Evolutionary conservation across 2,329 filamentous ascomycete genomes (phyloP).

Genomic region (Tolypocladium album): DNA sequence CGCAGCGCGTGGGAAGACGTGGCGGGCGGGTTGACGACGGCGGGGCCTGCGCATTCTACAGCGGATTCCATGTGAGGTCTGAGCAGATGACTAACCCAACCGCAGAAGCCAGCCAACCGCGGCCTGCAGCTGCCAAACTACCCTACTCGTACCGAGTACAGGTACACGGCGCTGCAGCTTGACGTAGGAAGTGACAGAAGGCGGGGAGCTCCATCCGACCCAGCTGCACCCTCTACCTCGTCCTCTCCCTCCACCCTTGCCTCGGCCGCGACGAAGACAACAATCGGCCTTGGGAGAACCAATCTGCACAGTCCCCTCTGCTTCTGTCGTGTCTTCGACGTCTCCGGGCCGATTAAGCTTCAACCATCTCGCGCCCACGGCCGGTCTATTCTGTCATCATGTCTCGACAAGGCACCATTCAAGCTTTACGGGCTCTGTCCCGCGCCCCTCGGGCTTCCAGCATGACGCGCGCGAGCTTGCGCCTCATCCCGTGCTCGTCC

Average conservation of each 20-base stretch:
- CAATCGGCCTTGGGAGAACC: background rate
- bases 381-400: conserved; percentile 7
- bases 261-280: background rate
- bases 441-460: conserved; percentile 19
- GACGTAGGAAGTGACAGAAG: background rate
- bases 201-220: background rate
- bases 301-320: background rate
- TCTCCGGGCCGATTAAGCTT: background rate
- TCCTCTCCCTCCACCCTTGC: background rate
- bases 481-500: conserved; percentile 6
- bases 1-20: background rate
- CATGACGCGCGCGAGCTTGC: conserved; percentile 11
- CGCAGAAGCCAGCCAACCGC: background rate
- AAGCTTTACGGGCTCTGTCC: conserved; percentile 25
- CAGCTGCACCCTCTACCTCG: background rate
- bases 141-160: no score
- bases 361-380: background rate
- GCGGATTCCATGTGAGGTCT: background rate
- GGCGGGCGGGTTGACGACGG: background rate
- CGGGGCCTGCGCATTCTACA: background rate
- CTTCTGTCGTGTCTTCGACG: background rate
- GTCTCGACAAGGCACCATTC: conserved; percentile 21
- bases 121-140: background rate
- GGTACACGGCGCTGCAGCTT: conserved; percentile 1
- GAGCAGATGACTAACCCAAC: background rate